These are phyloP conservation scores for Fusarium cicatricum DNA, from an alignment of 2,329 filamentous ascomycete genomes.

Conservation along the genomic window DNA sequence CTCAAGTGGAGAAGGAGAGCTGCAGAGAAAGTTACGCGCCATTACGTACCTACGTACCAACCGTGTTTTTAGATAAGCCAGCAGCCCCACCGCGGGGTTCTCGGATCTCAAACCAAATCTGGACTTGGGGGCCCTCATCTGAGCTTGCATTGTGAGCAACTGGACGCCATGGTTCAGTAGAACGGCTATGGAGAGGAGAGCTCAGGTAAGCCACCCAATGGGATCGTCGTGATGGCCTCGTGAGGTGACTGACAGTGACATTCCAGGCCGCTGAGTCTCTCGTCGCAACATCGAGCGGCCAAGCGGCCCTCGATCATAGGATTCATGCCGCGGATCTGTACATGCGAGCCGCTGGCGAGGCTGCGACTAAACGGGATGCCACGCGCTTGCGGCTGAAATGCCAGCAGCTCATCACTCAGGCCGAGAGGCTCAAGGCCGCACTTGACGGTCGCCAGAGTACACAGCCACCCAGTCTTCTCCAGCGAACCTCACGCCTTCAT, in stretches of 20 bases:
- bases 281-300: constrained; percentile 46
- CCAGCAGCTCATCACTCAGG: constrained; percentile 72
- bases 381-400: constrained; percentile 73
- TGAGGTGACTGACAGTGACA: constrained; percentile 6
- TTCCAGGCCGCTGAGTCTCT: constrained; percentile 51
- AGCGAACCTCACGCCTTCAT: constrained; percentile 81
- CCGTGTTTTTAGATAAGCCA: neutral
- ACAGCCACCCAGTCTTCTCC: constrained; percentile 60
- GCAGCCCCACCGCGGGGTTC: constrained; percentile 31
- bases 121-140: constrained; percentile 11
- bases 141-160: constrained; percentile 16
- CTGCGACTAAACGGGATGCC: constrained; percentile 69
- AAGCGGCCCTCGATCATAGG: constrained; percentile 75
- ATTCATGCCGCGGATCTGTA: constrained; percentile 83
- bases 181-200: constrained; percentile 49
- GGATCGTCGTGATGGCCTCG: neutral
- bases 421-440: constrained; percentile 75
- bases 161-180: constrained; percentile 38
- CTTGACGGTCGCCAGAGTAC: constrained; percentile 12
- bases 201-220: constrained; percentile 43
- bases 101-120: neutral
- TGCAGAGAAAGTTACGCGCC: constrained; percentile 3
- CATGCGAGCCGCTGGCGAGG: constrained; percentile 75
- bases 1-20: constrained; percentile 21
- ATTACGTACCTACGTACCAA: constrained; percentile 1